Base-by-base conservation (phyloP, 148 eudicot genomes). In the Vaccinium darrowii region DNA sequence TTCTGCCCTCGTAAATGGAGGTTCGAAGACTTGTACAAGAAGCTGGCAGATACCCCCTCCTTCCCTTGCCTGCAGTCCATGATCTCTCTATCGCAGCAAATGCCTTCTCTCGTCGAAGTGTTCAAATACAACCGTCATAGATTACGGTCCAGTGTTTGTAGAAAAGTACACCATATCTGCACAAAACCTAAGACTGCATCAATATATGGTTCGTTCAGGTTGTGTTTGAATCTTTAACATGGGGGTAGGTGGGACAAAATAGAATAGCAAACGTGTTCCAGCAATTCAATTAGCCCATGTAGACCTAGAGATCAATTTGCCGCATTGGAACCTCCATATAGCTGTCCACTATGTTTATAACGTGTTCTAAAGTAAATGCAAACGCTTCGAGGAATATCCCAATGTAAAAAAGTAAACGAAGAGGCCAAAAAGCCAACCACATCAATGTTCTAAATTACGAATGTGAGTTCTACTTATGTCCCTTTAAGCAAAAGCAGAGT, bases 111-210 rank as follows among this genome's bases (percentile, higher is more conserved):
- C 5, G 25, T 87, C 79, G 0, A 92, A 74, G n/a, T 94, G 92
- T 85, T 93, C 97, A 21, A 96, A 43, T 92, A 85, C 93, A 95
- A 51, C 92, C 91, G 12, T 97, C 98, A 23, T 92, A 95, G 6
- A 92, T 84, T 50, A 90, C 92, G 14, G 99, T 96, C 91, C 95
- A 89, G 85, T 96, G 93, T 87, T 96, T 97, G 16, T 93, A 96
- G 50, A 49, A 53, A 21, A 96, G 97, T n/a, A 87, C 87, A 80
- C 93, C 91, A 53, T 63, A 96, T 87, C 99, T 96, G 95, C 92
- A 93, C 25, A 74, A 62, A 43, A 43, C 47, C 13, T 15, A 73
- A 39, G 71, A 23, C 1, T 5, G n/a, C 58, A 72, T 85, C 47
- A 85, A 2, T 79, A 50, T 39, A 3, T 36, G 77, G 39, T 36